Evolutionary conservation across 495 filamentous ascomycete species (phyloP).

Genomic region (Bathelium albidoporum): DNA sequence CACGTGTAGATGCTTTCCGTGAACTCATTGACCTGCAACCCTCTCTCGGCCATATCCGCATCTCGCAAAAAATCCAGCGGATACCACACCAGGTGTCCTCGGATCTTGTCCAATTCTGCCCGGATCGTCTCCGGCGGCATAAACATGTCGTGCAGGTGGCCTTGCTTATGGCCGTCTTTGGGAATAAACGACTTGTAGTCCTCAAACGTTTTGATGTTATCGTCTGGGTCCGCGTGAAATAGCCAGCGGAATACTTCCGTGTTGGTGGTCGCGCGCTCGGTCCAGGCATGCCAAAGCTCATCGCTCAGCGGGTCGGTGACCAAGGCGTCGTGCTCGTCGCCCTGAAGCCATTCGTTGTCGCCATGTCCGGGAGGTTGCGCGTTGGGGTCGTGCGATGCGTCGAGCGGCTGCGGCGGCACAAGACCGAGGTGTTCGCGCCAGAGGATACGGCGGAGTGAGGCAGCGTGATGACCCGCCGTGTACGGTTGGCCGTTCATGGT

Average conservation of each 20-base stretch:
- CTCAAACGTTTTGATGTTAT: constrained; percentile 75
- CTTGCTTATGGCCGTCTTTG: constrained; percentile 49
- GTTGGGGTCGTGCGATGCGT: constrained; percentile 64
- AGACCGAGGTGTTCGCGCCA: constrained; percentile 93
- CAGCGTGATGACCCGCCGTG: constrained; percentile 63
- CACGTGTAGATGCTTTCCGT: constrained; percentile 62
- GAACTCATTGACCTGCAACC: constrained; percentile 59
- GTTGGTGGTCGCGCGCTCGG: constrained; percentile 60
- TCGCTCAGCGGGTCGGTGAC: constrained; percentile 76
- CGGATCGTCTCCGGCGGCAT: constrained; percentile 59
- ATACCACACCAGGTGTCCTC: constrained; percentile 93
- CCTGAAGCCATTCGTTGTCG: constrained; percentile 52
- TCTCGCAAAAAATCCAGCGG: constrained; percentile 76
- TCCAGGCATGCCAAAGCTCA: constrained; percentile 79
- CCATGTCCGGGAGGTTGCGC: constrained; percentile 69
- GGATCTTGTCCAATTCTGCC: constrained; percentile 63
- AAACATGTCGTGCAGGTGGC: constrained; percentile 74
- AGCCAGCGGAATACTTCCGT: constrained; percentile 76
- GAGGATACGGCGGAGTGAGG: constrained; percentile 71
- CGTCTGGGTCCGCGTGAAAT: constrained; percentile 89
- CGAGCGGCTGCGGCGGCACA: constrained; percentile 59
- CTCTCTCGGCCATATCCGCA: constrained; percentile 83
- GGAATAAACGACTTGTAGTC: constrained; percentile 64
- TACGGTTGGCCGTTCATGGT: constrained; percentile 71
- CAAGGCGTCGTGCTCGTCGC: constrained; percentile 58